A percentile compares a stretch with the other conserved stretches of the same genome.
Evolutionary conservation across 192 early-diverging fungal species (phyloP).

Genomic region (Pilobolus umbonatus): DNA sequence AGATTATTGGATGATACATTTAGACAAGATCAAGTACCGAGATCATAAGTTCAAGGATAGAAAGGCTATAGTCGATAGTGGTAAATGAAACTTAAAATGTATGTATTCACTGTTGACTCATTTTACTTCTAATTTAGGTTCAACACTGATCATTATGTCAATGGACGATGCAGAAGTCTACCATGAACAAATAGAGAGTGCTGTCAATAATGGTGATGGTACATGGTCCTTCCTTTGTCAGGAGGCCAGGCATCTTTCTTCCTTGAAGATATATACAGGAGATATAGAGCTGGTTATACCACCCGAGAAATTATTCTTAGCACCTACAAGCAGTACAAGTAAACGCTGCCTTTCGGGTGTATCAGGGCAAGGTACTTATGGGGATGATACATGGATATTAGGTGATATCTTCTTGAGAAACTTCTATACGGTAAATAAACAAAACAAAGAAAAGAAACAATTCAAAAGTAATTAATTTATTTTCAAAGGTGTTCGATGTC

Average conservation of each 20-base stretch:
- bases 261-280: not conserved
- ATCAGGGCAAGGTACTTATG: conserved; percentile 6
- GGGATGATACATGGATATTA: conserved; percentile 17
- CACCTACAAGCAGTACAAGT: conserved; percentile 3
- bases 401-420: conserved; percentile 23
- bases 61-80: conserved; percentile 45
- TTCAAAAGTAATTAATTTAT: not conserved
- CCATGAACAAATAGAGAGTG: conserved; percentile 36
- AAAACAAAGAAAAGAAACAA: not conserved
- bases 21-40: conserved; percentile 32
- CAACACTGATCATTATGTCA: conserved; percentile 45
- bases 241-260: not conserved
- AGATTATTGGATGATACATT: conserved; percentile 52
- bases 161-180: conserved; percentile 33
- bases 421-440: conserved; percentile 24
- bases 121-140: conserved; percentile 3
- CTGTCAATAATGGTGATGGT: conserved; percentile 16
- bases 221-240: conserved; percentile 21
- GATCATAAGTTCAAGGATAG: conserved; percentile 8
- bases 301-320: conserved; percentile 12
- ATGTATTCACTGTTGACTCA: not conserved
- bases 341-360: conserved; percentile 21
- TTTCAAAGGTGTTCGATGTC: conserved; percentile 7
- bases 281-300: not conserved
- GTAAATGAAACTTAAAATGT: conserved; percentile 11